A percentile compares a stretch with the other conserved stretches of the same genome.
These are phyloP conservation scores for Suillus hirtellus DNA, from an alignment of 768 basidiomycete species.

Conservation along the genomic window DNA sequence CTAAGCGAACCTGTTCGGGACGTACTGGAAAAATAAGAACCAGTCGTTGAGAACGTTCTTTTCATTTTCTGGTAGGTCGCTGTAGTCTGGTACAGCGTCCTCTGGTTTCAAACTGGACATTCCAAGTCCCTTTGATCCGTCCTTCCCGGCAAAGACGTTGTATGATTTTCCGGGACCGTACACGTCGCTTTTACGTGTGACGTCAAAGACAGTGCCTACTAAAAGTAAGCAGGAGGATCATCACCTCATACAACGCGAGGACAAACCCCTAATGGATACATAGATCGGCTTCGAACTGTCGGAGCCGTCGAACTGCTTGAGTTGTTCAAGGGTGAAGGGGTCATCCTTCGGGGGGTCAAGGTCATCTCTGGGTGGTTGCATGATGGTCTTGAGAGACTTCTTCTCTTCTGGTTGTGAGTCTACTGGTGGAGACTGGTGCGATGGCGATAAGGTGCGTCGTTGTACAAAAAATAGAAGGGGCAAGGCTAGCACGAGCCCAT, in stretches of 20 bases:
- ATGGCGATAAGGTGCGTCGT: slow-evolving; percentile 13
- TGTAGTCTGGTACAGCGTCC: slow-evolving; percentile 89
- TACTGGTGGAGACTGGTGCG: slow-evolving; percentile 13
- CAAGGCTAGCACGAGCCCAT: slow-evolving; percentile 32
- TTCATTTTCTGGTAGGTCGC: slow-evolving; percentile 67
- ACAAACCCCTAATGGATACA: slow-evolving; percentile 87
- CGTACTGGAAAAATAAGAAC: slow-evolving; percentile 85
- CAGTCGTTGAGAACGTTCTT: slow-evolving; percentile 84
- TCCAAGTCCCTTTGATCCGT: slow-evolving; percentile 86
- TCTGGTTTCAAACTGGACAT: slow-evolving; percentile 84
- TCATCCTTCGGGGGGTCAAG: slow-evolving; percentile 75
- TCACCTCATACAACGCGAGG: slow-evolving; percentile 2
- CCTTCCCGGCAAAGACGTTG: slow-evolving; percentile 89
- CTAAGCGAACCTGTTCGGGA: slow-evolving; percentile 20
- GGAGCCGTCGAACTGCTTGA: slow-evolving; percentile 72
- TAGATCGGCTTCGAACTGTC: slow-evolving; percentile 72
- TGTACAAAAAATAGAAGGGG: slow-evolving; percentile 31
- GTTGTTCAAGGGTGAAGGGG: slow-evolving; percentile 67
- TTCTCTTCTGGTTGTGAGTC: slow-evolving; percentile 25
- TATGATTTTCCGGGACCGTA: slow-evolving; percentile 85
- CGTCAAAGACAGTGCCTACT: slow-evolving; percentile 89
- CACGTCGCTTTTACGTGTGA: slow-evolving; percentile 79
- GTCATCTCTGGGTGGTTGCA: slow-evolving; percentile 65
- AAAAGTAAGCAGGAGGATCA: slow-evolving; percentile 8
- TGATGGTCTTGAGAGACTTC: slow-evolving; percentile 55